Conservation (phyloP, 768 basidiomycete species). For the Amanita inopinata region DNA sequence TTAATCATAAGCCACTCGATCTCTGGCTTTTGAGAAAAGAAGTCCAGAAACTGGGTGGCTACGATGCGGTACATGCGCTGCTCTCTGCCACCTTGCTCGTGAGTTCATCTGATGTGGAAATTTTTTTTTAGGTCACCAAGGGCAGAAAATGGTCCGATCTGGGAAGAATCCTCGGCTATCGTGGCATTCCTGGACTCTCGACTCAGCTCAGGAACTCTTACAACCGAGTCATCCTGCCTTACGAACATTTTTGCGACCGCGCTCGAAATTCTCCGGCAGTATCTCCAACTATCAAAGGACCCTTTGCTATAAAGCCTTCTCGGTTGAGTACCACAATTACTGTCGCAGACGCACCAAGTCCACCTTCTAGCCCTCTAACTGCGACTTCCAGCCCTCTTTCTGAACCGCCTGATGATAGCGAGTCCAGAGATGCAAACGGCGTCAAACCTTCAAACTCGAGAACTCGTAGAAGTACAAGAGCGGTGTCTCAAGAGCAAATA, state of each 20-base stretch:
- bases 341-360: slow-evolving; percentile 38
- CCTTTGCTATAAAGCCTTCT: slow-evolving; percentile 33
- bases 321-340: slow-evolving; percentile 28
- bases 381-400: slow-evolving; percentile 69
- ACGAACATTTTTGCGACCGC: slow-evolving; percentile 79
- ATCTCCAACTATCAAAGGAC: slow-evolving; percentile 35
- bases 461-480: slow-evolving; percentile 44
- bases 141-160: slow-evolving; percentile 85
- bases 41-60: slow-evolving; percentile 83
- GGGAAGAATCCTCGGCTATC: slow-evolving; percentile 74
- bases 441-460: slow-evolving; percentile 26
- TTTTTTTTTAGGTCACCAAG: slow-evolving; percentile 56
- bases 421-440: slow-evolving; percentile 45
- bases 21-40: slow-evolving; percentile 90
- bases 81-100: slow-evolving; percentile 3
- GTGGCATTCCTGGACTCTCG: slow-evolving; percentile 72
- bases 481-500: slow-evolving; percentile 40
- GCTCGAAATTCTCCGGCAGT: slow-evolving; percentile 55
- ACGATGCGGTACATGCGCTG: slow-evolving; percentile 55
- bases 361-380: slow-evolving; percentile 70
- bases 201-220: slow-evolving; percentile 89
- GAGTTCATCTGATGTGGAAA: slow-evolving; percentile 14
- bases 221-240: slow-evolving; percentile 87
- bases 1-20: slow-evolving; percentile 89
- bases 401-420: slow-evolving; percentile 72